Evolutionary conservation across 164 flowering plant genomes (phyloP).

Genomic region (Nymphaea colorata): DNA sequence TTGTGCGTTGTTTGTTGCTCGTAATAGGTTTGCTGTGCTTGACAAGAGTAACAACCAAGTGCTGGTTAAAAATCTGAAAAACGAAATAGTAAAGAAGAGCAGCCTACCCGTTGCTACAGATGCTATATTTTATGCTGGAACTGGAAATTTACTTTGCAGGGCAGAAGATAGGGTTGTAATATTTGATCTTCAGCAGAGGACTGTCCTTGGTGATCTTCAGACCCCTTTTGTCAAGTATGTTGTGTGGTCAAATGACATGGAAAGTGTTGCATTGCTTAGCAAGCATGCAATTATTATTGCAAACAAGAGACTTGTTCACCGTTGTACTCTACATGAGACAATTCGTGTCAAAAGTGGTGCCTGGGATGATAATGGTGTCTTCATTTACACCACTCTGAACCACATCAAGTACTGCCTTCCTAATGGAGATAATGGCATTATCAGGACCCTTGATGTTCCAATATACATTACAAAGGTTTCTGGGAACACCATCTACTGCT

Average conservation of each 20-base stretch:
- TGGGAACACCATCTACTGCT: slow-evolving; percentile 54
- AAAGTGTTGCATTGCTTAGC: slow-evolving; percentile 81
- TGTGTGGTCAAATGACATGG: slow-evolving; percentile 92
- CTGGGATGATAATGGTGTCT: slow-evolving; percentile 89
- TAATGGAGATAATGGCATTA: slow-evolving; percentile 72
- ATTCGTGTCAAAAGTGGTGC: slow-evolving; percentile 89
- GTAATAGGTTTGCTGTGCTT: slow-evolving; percentile 84
- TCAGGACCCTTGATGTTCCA: slow-evolving; percentile 69
- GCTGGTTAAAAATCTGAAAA: slow-evolving; percentile 65
- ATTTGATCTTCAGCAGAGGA: slow-evolving; percentile 82
- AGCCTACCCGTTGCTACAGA: slow-evolving; percentile 58
- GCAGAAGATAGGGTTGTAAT: slow-evolving; percentile 76
- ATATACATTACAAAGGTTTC: slow-evolving; percentile 64
- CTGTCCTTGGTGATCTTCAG: slow-evolving; percentile 80
- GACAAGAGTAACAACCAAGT: slow-evolving; percentile 79
- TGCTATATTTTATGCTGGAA: slow-evolving; percentile 86
- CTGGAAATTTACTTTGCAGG: slow-evolving; percentile 71
- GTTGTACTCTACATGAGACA: slow-evolving; percentile 86
- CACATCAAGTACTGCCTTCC: slow-evolving; percentile 91
- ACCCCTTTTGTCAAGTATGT: slow-evolving; percentile 69
- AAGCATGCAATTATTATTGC: slow-evolving; percentile 85
- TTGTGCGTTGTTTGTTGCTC: slow-evolving; percentile 74
- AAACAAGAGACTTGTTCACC: slow-evolving; percentile 71
- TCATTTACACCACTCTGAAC: slow-evolving; percentile 76
- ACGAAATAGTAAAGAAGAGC: slow-evolving; percentile 68